These are phyloP conservation scores for Populus hybrid DNA, from an alignment of 441 rosid species.

Conservation along the genomic window DNA sequence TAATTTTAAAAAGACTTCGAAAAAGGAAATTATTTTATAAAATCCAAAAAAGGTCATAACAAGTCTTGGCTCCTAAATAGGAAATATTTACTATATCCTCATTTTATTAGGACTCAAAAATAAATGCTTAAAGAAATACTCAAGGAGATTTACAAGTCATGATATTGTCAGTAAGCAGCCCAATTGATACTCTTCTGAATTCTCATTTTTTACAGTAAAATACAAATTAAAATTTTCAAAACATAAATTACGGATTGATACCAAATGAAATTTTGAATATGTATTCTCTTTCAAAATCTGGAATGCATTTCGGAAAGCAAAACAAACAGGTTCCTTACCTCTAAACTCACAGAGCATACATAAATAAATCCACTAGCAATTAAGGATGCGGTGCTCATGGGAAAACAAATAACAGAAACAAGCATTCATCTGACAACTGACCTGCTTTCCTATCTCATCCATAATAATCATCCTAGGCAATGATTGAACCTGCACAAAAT, in stretches of 20 bases:
- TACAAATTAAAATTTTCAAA: neutral
- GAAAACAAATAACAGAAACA: constrained; percentile 1
- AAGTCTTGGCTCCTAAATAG: neutral
- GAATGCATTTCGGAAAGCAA: neutral
- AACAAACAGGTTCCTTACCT: neutral
- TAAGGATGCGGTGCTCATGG: neutral
- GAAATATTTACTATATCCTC: neutral
- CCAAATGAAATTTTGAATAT: neutral
- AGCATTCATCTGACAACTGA: constrained; percentile 27
- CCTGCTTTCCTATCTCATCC: constrained; percentile 99
- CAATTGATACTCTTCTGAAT: neutral
- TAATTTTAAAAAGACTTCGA: neutral
- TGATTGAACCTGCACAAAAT: constrained; percentile 75
- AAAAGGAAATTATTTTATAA: neutral
- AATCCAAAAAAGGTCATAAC: neutral
- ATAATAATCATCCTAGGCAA: constrained; percentile 96
- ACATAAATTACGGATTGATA: too few relatives aligned
- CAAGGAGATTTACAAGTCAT: neutral
- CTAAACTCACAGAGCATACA: neutral
- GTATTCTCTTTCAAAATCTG: neutral
- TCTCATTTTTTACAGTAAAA: neutral
- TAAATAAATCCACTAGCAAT: neutral
- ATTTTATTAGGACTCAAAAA: neutral
- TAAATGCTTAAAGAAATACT: neutral
- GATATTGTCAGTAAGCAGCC: neutral